Percentiles rank a stretch among this genome's conserved stretches.
Conservation (phyloP, 352 stramenopile genomes). For the Globisporangium nodosum region DNA sequence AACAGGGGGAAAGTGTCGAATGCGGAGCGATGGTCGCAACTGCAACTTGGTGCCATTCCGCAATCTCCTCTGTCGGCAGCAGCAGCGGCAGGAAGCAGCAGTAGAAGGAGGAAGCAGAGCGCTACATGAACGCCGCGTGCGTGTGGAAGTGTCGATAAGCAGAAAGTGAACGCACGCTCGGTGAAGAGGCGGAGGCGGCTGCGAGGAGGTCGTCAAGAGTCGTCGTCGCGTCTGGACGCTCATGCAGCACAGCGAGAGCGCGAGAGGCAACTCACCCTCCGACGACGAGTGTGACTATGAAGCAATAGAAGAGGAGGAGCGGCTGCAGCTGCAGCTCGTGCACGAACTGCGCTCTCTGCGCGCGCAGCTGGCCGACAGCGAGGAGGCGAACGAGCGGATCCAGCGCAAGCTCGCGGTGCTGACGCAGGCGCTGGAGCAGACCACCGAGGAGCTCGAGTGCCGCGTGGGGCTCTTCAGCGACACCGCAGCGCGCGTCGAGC, state of each 20-base stretch:
- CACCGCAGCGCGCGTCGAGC: constrained; percentile 34
- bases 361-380: constrained; percentile 20
- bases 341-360: constrained; percentile 32
- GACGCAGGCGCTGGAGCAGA: constrained; percentile 42
- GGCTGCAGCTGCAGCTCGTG: constrained; percentile 25
- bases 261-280: background rate
- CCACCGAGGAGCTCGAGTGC: constrained; percentile 46
- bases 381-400: constrained; percentile 32
- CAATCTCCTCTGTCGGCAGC: background rate
- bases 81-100: background rate
- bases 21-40: background rate
- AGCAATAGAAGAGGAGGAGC: constrained; percentile 14
- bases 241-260: background rate
- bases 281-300: constrained; percentile 3
- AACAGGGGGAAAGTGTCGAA: background rate
- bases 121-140: no score
- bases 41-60: background rate
- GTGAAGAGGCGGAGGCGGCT: no score
- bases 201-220: background rate
- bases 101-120: background rate
- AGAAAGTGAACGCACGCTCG: no score
- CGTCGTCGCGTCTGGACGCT: background rate
- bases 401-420: constrained; percentile 30
- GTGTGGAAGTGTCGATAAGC: no score
- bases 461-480: constrained; percentile 50